Percentiles rank a stretch among this genome's conserved stretches.
These are phyloP conservation scores for Eimeria falciformis DNA, from an alignment of 169 alveolate species.

Conservation along the genomic window DNA sequence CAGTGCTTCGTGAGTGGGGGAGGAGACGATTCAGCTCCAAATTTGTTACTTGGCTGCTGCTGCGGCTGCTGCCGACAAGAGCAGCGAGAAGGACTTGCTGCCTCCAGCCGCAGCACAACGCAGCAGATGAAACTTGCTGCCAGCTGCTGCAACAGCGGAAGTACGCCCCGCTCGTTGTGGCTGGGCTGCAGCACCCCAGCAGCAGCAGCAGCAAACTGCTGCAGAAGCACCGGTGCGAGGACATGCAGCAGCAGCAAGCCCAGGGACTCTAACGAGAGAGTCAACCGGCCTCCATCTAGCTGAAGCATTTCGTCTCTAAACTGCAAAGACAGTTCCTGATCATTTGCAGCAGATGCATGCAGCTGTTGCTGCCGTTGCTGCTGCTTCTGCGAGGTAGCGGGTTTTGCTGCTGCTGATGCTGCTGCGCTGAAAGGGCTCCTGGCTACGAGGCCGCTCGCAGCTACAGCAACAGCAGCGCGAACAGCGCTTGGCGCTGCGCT, in stretches of 20 bases:
- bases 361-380: constrained; percentile 41
- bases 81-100: neutral
- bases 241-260: constrained; percentile 60
- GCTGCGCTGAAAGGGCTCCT: constrained; percentile 28
- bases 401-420: constrained; percentile 18
- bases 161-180: neutral
- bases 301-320: constrained; percentile 40
- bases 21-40: neutral
- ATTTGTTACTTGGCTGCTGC: neutral
- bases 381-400: constrained; percentile 31
- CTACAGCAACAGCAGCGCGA: constrained; percentile 57
- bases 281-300: neutral
- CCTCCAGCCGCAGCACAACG: constrained; percentile 58
- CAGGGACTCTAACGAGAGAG: constrained; percentile 18
- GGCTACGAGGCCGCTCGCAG: constrained; percentile 48
- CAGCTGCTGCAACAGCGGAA: constrained; percentile 32
- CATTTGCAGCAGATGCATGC: constrained; percentile 6
- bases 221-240: constrained; percentile 30
- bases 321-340: constrained; percentile 1
- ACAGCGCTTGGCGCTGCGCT: neutral
- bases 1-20: neutral
- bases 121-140: constrained; percentile 60
- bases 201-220: neutral
- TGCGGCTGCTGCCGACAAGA: constrained; percentile 34
- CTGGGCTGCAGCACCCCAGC: neutral